These are phyloP conservation scores for Eleusine coracana DNA, from an alignment of 176 grass and related monocot species.

Conservation along the genomic window DNA sequence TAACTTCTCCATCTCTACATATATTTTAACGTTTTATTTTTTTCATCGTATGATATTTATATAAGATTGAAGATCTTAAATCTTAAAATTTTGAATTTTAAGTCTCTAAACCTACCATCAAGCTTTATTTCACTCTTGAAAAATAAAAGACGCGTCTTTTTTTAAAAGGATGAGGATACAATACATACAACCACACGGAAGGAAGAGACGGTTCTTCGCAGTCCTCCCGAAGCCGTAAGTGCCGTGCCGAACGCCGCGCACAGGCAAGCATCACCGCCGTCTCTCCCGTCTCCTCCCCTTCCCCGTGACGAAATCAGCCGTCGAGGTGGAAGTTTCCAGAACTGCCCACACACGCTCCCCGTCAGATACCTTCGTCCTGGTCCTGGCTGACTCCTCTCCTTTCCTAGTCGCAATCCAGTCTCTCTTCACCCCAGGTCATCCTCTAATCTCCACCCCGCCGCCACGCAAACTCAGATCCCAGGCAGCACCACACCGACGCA, in stretches of 20 bases:
- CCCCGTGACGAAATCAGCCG: not conserved
- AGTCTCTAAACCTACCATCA: not conserved
- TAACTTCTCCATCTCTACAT: no score
- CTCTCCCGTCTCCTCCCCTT: no score
- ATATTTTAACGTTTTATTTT: no score
- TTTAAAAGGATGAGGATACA: not conserved
- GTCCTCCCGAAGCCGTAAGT: no score
- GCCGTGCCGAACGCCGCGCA: not conserved
- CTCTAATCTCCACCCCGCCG: not conserved
- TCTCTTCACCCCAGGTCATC: not conserved
- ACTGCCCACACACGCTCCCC: not conserved
- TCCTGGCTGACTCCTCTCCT: not conserved
- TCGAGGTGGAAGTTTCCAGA: slow-evolving; percentile 11
- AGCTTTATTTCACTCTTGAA: not conserved
- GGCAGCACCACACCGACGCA: no score
- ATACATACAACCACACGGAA: not conserved
- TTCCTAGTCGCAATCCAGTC: not conserved
- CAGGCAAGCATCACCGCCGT: not conserved
- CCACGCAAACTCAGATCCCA: not conserved
- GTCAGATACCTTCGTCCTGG: not conserved
- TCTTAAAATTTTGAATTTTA: not conserved
- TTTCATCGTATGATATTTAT: no score
- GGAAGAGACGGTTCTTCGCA: not conserved
- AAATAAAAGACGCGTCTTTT: not conserved
- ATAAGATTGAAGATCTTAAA: no score